phyloP scores from a whole-genome alignment of 768 basidiomycete genomes.

The Boletus vermiculosoides region DNA sequence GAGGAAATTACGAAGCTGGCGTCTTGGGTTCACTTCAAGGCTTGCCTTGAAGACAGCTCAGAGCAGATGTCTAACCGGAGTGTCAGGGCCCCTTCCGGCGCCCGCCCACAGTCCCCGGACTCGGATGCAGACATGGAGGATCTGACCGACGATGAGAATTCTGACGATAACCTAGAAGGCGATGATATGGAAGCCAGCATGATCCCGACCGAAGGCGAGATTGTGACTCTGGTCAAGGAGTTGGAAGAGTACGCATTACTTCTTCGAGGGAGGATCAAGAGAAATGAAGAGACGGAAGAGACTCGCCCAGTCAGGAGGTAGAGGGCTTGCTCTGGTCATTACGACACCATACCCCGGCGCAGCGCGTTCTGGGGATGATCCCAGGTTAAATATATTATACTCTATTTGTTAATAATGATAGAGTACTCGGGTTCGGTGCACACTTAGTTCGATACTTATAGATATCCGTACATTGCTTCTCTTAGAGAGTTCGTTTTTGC shows the following conservation, averaged over 20 bases:
- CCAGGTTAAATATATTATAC: slow-evolving; percentile 22
- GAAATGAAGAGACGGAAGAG: slow-evolving; percentile 28
- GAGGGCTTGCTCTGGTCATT: slow-evolving; percentile 5
- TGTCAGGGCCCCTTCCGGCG: not conserved
- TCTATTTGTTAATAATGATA: slow-evolving; percentile 28
- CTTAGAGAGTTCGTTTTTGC: not conserved
- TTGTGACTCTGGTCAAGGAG: slow-evolving; percentile 48
- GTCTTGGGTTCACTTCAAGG: slow-evolving; percentile 59
- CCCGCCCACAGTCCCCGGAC: not conserved
- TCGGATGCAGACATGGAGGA: slow-evolving; percentile 25
- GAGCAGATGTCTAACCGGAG: slow-evolving; percentile 9
- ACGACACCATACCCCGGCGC: slow-evolving; percentile 2
- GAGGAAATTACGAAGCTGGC: slow-evolving; percentile 63
- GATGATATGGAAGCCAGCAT: not conserved
- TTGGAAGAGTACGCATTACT: slow-evolving; percentile 60
- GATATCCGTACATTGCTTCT: slow-evolving; percentile 6
- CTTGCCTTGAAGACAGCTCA: slow-evolving; percentile 35
- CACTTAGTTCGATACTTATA: slow-evolving; percentile 18
- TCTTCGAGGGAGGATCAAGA: slow-evolving; percentile 54
- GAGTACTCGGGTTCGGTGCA: slow-evolving; percentile 7
- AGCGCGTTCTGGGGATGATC: slow-evolving; percentile 7
- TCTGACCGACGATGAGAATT: slow-evolving; percentile 4
- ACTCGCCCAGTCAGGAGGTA: slow-evolving; percentile 3
- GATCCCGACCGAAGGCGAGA: slow-evolving; percentile 32
- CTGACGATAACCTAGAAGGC: slow-evolving; percentile 4